Conservation (phyloP, 2,329 filamentous ascomycete genomes). For the Apiospora koreana region DNA sequence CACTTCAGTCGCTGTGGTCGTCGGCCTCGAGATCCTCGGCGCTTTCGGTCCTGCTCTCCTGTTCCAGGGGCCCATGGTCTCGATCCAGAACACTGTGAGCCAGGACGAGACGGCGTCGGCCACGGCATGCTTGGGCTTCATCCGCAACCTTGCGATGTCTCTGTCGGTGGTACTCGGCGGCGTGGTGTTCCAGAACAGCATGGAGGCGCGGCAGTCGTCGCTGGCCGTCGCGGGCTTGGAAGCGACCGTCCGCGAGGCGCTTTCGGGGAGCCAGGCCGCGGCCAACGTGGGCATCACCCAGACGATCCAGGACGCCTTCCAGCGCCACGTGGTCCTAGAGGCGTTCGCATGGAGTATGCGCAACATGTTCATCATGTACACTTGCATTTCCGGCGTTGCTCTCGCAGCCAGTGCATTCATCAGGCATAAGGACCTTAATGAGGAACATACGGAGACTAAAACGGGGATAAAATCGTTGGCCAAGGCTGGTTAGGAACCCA, state of each 20-base stretch:
- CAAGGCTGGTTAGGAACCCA: conserved; percentile 7
- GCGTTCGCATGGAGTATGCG: conserved; percentile 50
- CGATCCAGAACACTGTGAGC: conserved; percentile 60
- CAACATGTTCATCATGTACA: conserved; percentile 51
- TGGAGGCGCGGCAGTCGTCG: conserved; percentile 17
- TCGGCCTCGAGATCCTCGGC: conserved; percentile 61
- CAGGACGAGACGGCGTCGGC: conserved; percentile 49
- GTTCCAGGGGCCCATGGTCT: conserved; percentile 63
- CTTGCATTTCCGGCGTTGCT: conserved; percentile 39
- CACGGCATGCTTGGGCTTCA: conserved; percentile 68
- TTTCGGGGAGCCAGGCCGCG: conserved; percentile 44
- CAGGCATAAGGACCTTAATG: conserved; percentile 43
- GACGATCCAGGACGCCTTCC: conserved; percentile 36
- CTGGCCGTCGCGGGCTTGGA: conserved; percentile 24
- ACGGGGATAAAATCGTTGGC: conserved; percentile 42
- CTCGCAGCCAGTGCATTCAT: conserved; percentile 46
- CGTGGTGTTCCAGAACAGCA: conserved; percentile 66
- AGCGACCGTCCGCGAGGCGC: conserved; percentile 30
- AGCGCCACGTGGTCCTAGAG: conserved; percentile 41
- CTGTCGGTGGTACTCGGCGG: conserved; percentile 68
- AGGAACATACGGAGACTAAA: conserved; percentile 51
- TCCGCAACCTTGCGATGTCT: conserved; percentile 64
- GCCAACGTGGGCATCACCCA: conserved; percentile 46
- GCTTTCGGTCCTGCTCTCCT: conserved; percentile 65
- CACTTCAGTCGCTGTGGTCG: conserved; percentile 55